Evolutionary conservation across 148 eudicot species (phyloP).

Genomic region (Rhododendron ferrugineum): DNA sequence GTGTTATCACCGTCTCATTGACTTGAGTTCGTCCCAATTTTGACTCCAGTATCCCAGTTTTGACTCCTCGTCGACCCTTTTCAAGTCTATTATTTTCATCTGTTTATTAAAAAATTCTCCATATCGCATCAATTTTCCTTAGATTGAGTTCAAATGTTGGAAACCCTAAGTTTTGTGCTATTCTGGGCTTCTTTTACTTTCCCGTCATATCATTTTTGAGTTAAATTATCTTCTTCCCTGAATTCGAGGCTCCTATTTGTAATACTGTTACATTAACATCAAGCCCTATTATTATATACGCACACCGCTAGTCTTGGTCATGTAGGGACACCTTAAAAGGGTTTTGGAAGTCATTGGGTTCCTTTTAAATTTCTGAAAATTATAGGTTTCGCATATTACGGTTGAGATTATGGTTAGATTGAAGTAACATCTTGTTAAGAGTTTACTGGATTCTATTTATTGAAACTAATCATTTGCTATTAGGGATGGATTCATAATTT

Average conservation of each 20-base stretch:
- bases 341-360: too few species aligned
- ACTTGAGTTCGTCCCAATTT: not conserved
- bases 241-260: not conserved
- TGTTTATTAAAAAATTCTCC: not conserved
- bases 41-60: not conserved
- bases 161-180: not conserved
- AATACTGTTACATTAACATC: not conserved
- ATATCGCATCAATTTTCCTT: not conserved
- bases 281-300: not conserved
- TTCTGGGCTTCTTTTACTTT: not conserved
- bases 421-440: not conserved
- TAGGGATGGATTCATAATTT: not conserved
- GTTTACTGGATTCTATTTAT: not conserved
- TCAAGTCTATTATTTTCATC: too few species aligned
- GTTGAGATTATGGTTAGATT: not conserved
- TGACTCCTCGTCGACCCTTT: too few species aligned
- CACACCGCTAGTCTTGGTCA: too few species aligned
- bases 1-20: not conserved
- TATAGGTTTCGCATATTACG: not conserved
- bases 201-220: not conserved
- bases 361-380: not conserved
- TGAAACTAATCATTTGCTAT: conserved; percentile 1
- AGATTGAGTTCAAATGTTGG: not conserved
- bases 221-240: not conserved
- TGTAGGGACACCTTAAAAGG: too few species aligned